A percentile compares a stretch with the other conserved stretches of the same genome.
phyloP scores from a whole-genome alignment of 2,329 filamentous ascomycete species.

The Stromatinia cepivora region DNA sequence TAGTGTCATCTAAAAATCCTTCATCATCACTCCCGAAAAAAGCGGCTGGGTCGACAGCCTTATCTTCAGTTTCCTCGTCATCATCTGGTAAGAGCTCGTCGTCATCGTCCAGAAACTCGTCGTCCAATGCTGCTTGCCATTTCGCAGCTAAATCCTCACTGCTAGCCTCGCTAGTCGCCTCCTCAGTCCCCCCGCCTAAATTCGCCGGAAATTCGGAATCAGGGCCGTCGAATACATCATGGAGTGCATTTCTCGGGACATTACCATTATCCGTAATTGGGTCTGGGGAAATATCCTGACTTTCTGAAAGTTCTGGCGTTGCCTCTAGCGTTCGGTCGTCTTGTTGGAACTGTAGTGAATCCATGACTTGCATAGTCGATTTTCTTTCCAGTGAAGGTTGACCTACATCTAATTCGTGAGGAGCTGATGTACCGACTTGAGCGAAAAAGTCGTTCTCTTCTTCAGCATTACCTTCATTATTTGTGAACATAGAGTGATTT shows the following conservation, averaged over 20 bases:
- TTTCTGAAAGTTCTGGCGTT: constrained; percentile 27
- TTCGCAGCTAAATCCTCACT: constrained; percentile 69
- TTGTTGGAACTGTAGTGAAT: constrained; percentile 47
- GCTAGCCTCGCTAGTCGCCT: constrained; percentile 40
- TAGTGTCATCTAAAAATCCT: constrained; percentile 70
- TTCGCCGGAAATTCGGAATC: constrained; percentile 36
- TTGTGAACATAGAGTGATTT: constrained; percentile 41
- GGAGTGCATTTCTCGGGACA: constrained; percentile 30
- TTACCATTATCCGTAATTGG: not conserved
- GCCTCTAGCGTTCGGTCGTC: constrained; percentile 26
- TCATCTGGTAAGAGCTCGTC: constrained; percentile 64
- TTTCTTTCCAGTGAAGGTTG: constrained; percentile 58
- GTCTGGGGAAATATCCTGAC: constrained; percentile 16
- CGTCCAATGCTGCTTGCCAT: constrained; percentile 81
- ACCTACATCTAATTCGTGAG: constrained; percentile 26
- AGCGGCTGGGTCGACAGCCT: constrained; percentile 59
- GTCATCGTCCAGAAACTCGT: constrained; percentile 59
- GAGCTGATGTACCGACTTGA: constrained; percentile 38
- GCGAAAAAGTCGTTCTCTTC: constrained; percentile 61
- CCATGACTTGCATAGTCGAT: constrained; percentile 67
- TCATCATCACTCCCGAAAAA: constrained; percentile 84
- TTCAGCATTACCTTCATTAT: constrained; percentile 36
- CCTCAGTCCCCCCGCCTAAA: constrained; percentile 35
- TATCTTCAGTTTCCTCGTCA: constrained; percentile 43
- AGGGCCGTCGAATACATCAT: constrained; percentile 34